Evolutionary conservation across 768 basidiomycete genomes (phyloP).

Genomic region (Boletales sp.): DNA sequence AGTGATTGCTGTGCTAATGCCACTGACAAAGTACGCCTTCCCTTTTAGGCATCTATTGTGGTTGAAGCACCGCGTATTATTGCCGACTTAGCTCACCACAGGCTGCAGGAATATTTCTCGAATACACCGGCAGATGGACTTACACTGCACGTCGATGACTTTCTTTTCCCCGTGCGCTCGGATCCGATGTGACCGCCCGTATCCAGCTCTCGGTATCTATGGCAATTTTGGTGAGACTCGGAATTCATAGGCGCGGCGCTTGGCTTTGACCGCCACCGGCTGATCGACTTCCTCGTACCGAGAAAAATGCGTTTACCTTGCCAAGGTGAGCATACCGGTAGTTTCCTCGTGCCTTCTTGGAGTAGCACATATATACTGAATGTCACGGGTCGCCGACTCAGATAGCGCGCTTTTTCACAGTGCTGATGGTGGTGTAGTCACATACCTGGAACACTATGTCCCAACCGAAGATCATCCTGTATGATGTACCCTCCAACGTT

Average conservation of each 20-base stretch:
- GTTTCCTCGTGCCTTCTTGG: conserved; percentile 8
- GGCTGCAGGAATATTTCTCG: background rate
- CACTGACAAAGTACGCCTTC: conserved; percentile 2
- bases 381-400: background rate
- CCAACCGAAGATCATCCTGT: conserved; percentile 56
- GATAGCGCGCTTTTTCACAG: background rate
- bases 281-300: background rate
- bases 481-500: conserved; percentile 59
- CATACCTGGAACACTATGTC: conserved; percentile 29
- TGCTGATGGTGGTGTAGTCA: background rate
- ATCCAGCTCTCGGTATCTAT: conserved; percentile 2
- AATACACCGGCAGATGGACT: background rate
- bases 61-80: background rate
- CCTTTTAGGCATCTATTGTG: conserved; percentile 9
- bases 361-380: conserved; percentile 11
- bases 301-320: conserved; percentile 1
- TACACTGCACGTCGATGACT: background rate
- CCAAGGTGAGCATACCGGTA: conserved; percentile 11
- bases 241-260: no score
- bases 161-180: background rate
- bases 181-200: background rate
- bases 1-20: conserved; percentile 11
- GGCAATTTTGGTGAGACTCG: no score
- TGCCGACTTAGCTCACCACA: background rate
- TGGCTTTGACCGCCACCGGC: conserved; percentile 7